phyloP scores from a whole-genome alignment of 2,329 filamentous ascomycete genomes.

The Samsoniella hepiali region DNA sequence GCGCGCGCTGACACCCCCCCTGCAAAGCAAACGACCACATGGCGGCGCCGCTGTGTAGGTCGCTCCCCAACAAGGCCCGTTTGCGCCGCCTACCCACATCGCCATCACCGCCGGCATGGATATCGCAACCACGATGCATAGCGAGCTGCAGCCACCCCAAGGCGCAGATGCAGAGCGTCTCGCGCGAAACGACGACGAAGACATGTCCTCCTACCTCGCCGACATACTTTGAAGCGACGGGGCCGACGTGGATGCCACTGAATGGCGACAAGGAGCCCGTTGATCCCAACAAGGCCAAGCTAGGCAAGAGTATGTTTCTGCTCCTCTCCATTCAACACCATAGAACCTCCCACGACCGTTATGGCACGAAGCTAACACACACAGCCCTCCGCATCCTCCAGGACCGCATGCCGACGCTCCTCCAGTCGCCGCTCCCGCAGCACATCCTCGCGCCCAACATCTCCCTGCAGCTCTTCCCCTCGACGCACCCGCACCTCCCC shows the following conservation, averaged over 20 bases:
- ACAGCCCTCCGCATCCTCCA: constrained; percentile 63
- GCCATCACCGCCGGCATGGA: not conserved
- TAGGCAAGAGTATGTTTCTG: constrained; percentile 55
- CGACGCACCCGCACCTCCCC: constrained; percentile 83
- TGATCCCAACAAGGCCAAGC: constrained; percentile 59
- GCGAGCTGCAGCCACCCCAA: constrained; percentile 31
- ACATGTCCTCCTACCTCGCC: constrained; percentile 20
- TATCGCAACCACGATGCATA: constrained; percentile 24
- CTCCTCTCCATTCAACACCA: too few relatives aligned
- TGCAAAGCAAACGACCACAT: not conserved
- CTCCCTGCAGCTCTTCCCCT: constrained; percentile 66
- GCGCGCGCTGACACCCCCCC: not conserved
- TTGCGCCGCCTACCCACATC: constrained; percentile 4
- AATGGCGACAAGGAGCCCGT: constrained; percentile 35
- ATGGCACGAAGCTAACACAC: constrained; percentile 10
- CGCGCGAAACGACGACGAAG: constrained; percentile 2
- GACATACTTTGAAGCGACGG: constrained; percentile 34
- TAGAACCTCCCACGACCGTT: constrained; percentile 8
- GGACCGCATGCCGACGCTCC: constrained; percentile 62
- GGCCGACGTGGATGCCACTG: constrained; percentile 28
- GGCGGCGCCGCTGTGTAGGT: not conserved
- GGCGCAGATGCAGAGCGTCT: constrained; percentile 29
- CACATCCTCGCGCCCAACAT: constrained; percentile 75
- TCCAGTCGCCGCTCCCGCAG: constrained; percentile 65
- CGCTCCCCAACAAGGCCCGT: constrained; percentile 11